Evolutionary conservation across 2,329 filamentous ascomycete species (phyloP).

Genomic region (Hypocreales sp.): DNA sequence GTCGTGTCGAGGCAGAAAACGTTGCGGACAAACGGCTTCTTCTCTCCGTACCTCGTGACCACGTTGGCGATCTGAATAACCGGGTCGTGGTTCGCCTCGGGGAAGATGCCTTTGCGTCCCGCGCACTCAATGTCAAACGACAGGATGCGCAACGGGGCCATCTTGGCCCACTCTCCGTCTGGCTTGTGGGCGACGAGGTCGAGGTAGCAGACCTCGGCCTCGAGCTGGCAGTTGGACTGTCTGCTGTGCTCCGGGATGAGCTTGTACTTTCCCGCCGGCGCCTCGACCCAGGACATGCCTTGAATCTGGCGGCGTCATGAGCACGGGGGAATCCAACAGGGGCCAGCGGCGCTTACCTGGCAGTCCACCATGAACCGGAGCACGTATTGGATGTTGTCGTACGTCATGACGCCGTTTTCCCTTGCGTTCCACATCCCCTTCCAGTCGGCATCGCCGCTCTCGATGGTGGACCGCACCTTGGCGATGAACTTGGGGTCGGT

Average conservation of each 20-base stretch:
- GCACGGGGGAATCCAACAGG: too few species aligned
- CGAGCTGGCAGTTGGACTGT: conserved; percentile 92
- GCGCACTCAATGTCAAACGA: conserved; percentile 99
- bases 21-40: conserved; percentile 89
- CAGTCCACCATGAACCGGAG: conserved; percentile 97
- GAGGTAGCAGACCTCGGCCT: conserved; percentile 68
- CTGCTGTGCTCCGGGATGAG: conserved; percentile 49
- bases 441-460: conserved; percentile 69
- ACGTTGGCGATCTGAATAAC: conserved; percentile 98
- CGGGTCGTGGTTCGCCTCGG: conserved; percentile 78
- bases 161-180: conserved; percentile 93
- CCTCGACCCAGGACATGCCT: conserved; percentile 97
- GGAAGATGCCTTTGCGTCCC: conserved; percentile 92
- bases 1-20: conserved; percentile 92
- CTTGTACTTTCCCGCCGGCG: conserved; percentile 56
- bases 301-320: conserved; percentile 44
- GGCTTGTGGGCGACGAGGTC: conserved; percentile 78
- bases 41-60: conserved; percentile 86
- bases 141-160: conserved; percentile 81
- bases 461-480: conserved; percentile 59
- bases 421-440: conserved; percentile 71
- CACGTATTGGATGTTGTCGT: conserved; percentile 91
- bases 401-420: conserved; percentile 65
- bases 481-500: conserved; percentile 76
- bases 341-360: conserved; percentile 35